Evolutionary conservation across 2,329 filamentous ascomycete species (phyloP), one percentile per base, ranked within the genome.

Genomic region (Microdochium bolleyi): DNA sequence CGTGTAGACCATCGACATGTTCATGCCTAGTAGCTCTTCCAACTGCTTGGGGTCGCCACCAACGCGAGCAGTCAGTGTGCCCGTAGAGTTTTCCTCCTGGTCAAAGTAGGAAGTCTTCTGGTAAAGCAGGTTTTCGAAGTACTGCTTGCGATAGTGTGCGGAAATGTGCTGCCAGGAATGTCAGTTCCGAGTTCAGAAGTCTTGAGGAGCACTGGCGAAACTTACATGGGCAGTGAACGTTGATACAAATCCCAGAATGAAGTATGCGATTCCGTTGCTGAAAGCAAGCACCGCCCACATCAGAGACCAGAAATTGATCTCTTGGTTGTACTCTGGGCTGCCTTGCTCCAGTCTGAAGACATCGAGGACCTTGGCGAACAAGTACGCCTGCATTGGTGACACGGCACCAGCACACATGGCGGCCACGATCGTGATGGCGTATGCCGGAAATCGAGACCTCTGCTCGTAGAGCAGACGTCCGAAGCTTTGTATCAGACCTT

Each of bases 221-320:
- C 62, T 52, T 58, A 66, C 62, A 22, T 72, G 66, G 50, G 78
- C 72, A 53, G 80, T 64, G 14, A 69, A 67, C 1, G 72, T 79
- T 1, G 80, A 68, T 3, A 70, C 62, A 48, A 62, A 67, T 0
- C 70, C 72, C 7, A 81, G 67, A 22, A 71, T 54, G 56, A 80
- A 80, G 63, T 86, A 86, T 16, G 74, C 67, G 0, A 78, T 2
- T 1, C 79, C 79, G 10, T 76, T 67, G 10, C 67, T 75, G 3
- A 78, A 70, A 2, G 83, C 83, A 25, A 85, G 68, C 0, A 82
- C 65, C 21, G 81, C 72, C 71, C 83, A 88, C 80, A 87, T 87
- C 54, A 84, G 72, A 0, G 82, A 76, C 80, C 81, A 87, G 63
- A 85, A 86, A 1, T 53, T 52, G 4, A 57, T 49, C 10, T 66